Base-by-base conservation (phyloP, 1,284 basidiomycete species). In the Malassezia cuniculi region DNA sequence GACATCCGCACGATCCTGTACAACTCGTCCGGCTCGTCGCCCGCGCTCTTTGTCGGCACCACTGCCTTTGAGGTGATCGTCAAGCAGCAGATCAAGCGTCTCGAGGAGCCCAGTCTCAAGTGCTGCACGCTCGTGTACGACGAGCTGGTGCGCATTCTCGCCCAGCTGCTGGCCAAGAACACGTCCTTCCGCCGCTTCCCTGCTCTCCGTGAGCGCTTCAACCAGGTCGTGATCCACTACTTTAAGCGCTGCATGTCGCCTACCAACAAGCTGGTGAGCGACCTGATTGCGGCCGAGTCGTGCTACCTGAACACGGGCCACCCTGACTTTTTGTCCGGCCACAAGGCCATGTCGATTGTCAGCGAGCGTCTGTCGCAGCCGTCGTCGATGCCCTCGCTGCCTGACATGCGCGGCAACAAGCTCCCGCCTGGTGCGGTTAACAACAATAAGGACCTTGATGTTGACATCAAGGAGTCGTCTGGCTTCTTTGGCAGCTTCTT, bases 401-500 rank as follows among this genome's bases (percentile, higher is more conserved):
- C 53, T 36, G 39, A 38, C 30, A 29, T 25, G 72, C 76, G 10
- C 70, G 73, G 16, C 61, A 72, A 16, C 24, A 68, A 38, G 27
- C 19, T 45, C 12, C 36, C 42, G 18, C 58, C 72, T 22, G 75
- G 77, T 9, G 73, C 75, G 22, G 69, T 85, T 55, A 94, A 95
- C 72, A 89, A 89, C 68, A 82, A 82, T 68, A 82, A 83, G 69
- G 90, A 95, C 63, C 75, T 95, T 11, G 90, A 94, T 47, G 81
- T 89, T 2, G 84, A 89, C 37, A 58, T 75, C 26, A 89, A 80
- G 73, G 85, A 66, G 34, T 63, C 94, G 49, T 72, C 77, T 15
- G 81, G 83, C 58, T 97, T 99, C 78, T 97, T 97, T 56, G 82
- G 84, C 29, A 85, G 82, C 36, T 97, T 97, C 78, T 97, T 94